phyloP scores from a whole-genome alignment of 495 filamentous ascomycete genomes.

The Beverwykella pulmonaria region DNA sequence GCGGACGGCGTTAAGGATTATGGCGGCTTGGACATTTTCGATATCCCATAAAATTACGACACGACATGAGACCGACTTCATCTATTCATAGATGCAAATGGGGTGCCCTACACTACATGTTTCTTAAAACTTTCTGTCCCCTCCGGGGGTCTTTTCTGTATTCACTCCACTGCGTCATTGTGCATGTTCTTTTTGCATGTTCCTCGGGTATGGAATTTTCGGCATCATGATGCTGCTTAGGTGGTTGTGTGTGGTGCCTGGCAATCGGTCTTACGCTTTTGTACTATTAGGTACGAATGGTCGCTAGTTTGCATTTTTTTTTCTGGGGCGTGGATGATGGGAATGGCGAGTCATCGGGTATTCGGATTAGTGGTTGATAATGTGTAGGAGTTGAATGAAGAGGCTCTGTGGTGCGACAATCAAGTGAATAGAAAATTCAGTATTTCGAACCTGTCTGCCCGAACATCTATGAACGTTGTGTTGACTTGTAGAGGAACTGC shows the following conservation, averaged over 20 bases:
- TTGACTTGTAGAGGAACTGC: neutral
- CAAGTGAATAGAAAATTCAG: neutral
- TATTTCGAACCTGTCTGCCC: neutral
- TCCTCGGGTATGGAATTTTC: neutral
- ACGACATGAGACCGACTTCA: slow-evolving; percentile 7
- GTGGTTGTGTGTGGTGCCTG: neutral
- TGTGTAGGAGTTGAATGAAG: neutral
- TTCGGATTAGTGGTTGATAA: neutral
- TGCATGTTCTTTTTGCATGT: neutral
- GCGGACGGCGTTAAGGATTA: neutral
- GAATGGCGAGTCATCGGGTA: too few relatives aligned
- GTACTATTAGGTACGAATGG: slow-evolving; percentile 1
- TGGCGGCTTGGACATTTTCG: neutral
- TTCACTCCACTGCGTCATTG: neutral
- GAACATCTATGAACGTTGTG: neutral
- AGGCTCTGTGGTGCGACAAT: neutral
- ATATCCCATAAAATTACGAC: slow-evolving; percentile 17
- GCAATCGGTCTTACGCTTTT: neutral
- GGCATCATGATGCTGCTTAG: neutral
- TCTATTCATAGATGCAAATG: neutral
- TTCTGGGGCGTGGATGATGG: neutral
- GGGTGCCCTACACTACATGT: neutral
- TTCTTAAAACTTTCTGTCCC: neutral
- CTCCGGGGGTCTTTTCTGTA: neutral
- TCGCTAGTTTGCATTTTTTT: neutral